Percentiles rank a stretch among this genome's conserved stretches.
phyloP scores from a whole-genome alignment of 352 stramenopile genomes.

The Globisporangium orthogonon region DNA sequence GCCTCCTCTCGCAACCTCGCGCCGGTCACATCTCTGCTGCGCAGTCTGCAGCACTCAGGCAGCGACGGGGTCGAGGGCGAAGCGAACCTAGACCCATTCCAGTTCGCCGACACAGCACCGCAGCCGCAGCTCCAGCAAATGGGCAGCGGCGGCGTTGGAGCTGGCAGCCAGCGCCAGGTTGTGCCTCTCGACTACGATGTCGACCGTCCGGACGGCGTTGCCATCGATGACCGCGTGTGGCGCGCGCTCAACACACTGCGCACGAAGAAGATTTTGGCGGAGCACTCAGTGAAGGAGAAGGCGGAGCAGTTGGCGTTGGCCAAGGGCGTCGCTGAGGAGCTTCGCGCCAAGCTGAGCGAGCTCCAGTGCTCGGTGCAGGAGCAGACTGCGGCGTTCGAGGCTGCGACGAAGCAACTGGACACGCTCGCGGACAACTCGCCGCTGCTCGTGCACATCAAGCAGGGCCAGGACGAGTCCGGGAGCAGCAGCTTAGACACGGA shows the following conservation, averaged over 20 bases:
- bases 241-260: conserved; percentile 53
- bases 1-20: conserved; percentile 25
- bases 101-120: conserved; percentile 39
- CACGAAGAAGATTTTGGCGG: conserved; percentile 55
- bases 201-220: conserved; percentile 54
- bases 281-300: conserved; percentile 45
- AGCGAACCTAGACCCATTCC: conserved; percentile 65
- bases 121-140: conserved; percentile 13
- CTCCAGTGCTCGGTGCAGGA: conserved; percentile 31
- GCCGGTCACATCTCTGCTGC: conserved; percentile 17
- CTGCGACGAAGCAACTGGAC: conserved; percentile 21
- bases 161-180: conserved; percentile 25
- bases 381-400: conserved; percentile 8
- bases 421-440: conserved; percentile 54
- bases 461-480: conserved; percentile 88
- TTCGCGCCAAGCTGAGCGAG: conserved; percentile 34
- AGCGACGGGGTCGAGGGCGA: conserved; percentile 26
- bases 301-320: conserved; percentile 44
- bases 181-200: conserved; percentile 63
- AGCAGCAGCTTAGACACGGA: conserved; percentile 40
- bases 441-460: conserved; percentile 86
- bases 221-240: conserved; percentile 68
- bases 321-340: conserved; percentile 45
- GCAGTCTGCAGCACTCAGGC: conserved; percentile 27
- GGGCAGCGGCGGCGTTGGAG: not conserved